Conservation (phyloP, 2,329 filamentous ascomycete genomes). For the Sclerotinia borealis region DNA sequence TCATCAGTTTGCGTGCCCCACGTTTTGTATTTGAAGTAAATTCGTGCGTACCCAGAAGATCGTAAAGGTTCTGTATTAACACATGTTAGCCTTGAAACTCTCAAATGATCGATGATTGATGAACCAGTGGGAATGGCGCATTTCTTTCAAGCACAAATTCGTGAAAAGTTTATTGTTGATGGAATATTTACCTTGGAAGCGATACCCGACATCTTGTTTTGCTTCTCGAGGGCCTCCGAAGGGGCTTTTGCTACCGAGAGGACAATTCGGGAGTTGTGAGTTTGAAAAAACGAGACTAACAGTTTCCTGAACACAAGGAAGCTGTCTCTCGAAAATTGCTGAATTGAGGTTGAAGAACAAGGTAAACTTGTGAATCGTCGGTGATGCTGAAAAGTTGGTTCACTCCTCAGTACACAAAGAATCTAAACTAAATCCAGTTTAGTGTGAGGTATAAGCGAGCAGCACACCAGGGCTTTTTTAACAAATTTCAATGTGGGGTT, state of each 20-base stretch:
- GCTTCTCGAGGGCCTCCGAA: slow-evolving; percentile 34
- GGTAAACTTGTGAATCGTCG: slow-evolving; percentile 9
- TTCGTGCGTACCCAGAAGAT: slow-evolving; percentile 79
- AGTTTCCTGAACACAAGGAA: slow-evolving; percentile 34
- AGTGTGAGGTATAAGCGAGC: slow-evolving; percentile 9
- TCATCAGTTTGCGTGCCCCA: slow-evolving; percentile 27
- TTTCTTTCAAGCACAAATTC: slow-evolving; percentile 14
- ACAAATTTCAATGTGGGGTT: neutral
- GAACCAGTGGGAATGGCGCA: slow-evolving; percentile 11
- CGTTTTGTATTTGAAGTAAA: slow-evolving; percentile 18
- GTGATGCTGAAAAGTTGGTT: slow-evolving; percentile 12
- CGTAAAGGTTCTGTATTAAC: slow-evolving; percentile 78
- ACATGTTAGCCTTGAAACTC: slow-evolving; percentile 34
- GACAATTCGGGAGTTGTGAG: slow-evolving; percentile 31
- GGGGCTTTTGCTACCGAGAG: slow-evolving; percentile 35
- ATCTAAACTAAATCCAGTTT: slow-evolving; percentile 11
- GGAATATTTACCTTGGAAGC: slow-evolving; percentile 33
- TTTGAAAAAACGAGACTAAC: slow-evolving; percentile 31
- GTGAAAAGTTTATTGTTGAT: slow-evolving; percentile 2
- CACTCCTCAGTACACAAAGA: slow-evolving; percentile 10
- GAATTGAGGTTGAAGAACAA: slow-evolving; percentile 15
- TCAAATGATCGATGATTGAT: slow-evolving; percentile 14
- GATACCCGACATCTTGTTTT: slow-evolving; percentile 35
- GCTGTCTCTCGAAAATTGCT: slow-evolving; percentile 33
- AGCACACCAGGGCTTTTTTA: too few relatives aligned